phyloP scores from a whole-genome alignment of 192 early-diverging fungal genomes.

The Pilaira anomala region DNA sequence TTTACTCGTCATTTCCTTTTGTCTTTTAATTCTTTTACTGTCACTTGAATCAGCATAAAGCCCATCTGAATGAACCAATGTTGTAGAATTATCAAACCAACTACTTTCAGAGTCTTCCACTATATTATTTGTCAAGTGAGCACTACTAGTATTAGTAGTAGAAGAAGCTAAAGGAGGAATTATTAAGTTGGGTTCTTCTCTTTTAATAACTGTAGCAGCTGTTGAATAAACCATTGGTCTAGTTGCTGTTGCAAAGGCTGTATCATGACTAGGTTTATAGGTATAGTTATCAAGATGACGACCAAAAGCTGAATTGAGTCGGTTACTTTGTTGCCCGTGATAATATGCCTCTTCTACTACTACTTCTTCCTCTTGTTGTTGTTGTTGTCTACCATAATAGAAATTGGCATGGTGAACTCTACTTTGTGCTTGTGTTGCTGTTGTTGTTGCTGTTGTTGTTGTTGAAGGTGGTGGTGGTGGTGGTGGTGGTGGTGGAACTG shows the following conservation, averaged over 20 bases:
- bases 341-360: slow-evolving; percentile 20
- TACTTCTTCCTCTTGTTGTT: slow-evolving; percentile 17
- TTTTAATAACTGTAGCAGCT: too few relatives aligned
- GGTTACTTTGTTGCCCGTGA: background rate
- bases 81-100: background rate
- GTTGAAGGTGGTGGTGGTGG: slow-evolving; percentile 19
- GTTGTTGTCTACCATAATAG: slow-evolving; percentile 18
- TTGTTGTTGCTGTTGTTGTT: slow-evolving; percentile 14
- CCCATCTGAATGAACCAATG: background rate
- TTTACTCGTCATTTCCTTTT: slow-evolving; percentile 51
- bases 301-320: background rate
- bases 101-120: background rate
- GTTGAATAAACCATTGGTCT: too few relatives aligned
- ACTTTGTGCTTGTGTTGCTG: too few relatives aligned
- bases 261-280: background rate
- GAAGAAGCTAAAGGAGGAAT: background rate
- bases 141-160: too few relatives aligned
- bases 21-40: slow-evolving; percentile 53
- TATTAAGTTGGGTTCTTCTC: too few relatives aligned
- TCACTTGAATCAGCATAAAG: slow-evolving; percentile 32
- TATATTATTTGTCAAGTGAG: too few relatives aligned
- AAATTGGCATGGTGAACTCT: slow-evolving; percentile 3
- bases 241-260: too few relatives aligned
- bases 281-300: background rate
- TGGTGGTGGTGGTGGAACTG: slow-evolving; percentile 19